Evolutionary conservation across 2,329 filamentous ascomycete genomes (phyloP).

Genomic region (Fusarium chuoi): DNA sequence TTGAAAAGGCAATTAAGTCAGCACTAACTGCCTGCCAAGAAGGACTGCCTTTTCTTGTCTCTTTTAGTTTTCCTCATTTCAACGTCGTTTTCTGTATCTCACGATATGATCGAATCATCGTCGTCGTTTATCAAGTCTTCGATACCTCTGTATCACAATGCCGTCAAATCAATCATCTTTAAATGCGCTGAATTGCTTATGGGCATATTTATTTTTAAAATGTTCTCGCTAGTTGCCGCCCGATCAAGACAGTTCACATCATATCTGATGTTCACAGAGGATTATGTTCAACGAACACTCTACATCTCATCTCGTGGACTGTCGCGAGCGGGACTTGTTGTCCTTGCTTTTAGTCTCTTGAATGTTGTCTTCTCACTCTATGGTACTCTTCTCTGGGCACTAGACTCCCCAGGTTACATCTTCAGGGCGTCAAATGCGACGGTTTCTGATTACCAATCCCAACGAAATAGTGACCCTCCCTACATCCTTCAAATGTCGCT

Average conservation of each 20-base stretch:
- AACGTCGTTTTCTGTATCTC: too few species aligned
- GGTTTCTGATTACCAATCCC: neutral
- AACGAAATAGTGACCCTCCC: constrained; percentile 3
- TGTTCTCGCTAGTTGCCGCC: constrained; percentile 26
- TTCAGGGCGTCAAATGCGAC: constrained; percentile 2
- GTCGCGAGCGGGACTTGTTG: constrained; percentile 16
- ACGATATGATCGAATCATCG: constrained; percentile 20
- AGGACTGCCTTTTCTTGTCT: neutral
- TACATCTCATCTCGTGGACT: constrained; percentile 25
- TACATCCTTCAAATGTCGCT: constrained; percentile 8
- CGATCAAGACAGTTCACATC: constrained; percentile 31
- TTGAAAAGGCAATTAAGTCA: neutral
- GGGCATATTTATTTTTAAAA: constrained; percentile 27
- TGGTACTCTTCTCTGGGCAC: constrained; percentile 28
- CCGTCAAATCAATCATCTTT: constrained; percentile 29
- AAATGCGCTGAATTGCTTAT: constrained; percentile 33
- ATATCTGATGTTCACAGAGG: constrained; percentile 37
- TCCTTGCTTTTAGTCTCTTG: constrained; percentile 17
- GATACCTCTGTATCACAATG: constrained; percentile 34
- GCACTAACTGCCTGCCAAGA: neutral
- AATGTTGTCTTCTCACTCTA: constrained; percentile 21
- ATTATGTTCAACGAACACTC: constrained; percentile 24
- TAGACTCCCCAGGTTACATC: constrained; percentile 32
- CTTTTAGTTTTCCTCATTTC: neutral
- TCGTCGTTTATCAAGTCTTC: constrained; percentile 18